Base-by-base conservation (phyloP, 164 flowering plant genomes). In the Umbellularia californica region DNA sequence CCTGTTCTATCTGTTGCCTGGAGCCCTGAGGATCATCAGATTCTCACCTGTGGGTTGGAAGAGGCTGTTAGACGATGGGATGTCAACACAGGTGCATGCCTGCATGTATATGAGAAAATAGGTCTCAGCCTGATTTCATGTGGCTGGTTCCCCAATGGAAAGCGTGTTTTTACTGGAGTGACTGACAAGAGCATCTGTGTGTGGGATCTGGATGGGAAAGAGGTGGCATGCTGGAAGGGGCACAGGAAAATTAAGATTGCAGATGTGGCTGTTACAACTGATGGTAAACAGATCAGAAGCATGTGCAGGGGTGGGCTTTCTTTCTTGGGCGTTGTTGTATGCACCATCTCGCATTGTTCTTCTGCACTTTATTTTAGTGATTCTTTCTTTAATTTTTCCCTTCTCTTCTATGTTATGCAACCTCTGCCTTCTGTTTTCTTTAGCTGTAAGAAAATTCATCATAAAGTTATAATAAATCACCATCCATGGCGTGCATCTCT, bases 161-260 rank as follows among this genome's bases (percentile, higher is more conserved):
- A 80, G 50, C 73, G 77, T 14, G 70, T 94, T 23, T 81, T 86
- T 71, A 78, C 87, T 58, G 97, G 97, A 51, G 73, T 87, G 74
- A 87, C 79, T 58, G 98, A 94, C 74, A 87, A 84, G 86, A 92
- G 93, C 87, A 87, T 94, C 77, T 84, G 87, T 82, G 79, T 90
- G 89, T 94, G 97, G 97, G 94, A 90, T 66, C 77, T 92, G 74
- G 90, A 89, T 73, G 98, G 98, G 66, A 87, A 79, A 69, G 97
- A 90, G 84, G 22, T 88, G 62, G 90, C 92, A 65, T 88, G 87
- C 70, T 92, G 88, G 92, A 86, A 85, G 75, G 97, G 95, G 24
- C 91, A 83, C 75, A 82, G 87, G 71, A 87, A 89, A 17, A 78
- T 84, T 35, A 85, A 77, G 70, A 87, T 86, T 19, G 88, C 97